Base-by-base conservation (phyloP, 1,284 basidiomycete genomes). In the Chiua sp. region DNA sequence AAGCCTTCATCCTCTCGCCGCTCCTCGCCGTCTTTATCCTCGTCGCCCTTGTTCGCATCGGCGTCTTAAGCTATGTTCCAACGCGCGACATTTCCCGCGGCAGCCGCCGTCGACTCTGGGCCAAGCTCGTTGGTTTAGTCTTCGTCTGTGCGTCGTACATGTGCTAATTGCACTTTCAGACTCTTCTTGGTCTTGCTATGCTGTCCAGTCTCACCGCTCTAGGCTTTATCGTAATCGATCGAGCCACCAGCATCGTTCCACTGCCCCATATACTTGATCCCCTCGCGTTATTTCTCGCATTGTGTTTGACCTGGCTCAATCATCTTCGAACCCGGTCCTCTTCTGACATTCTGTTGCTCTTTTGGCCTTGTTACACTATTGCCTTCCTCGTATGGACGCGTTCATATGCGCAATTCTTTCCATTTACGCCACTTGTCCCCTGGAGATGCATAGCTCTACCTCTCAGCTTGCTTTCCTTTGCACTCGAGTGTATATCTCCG, bases 271-370 rank as follows among this genome's bases (percentile, higher is more conserved):
- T 84, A 32, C 75, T 92, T n/a, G 85, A 91, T 64, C 76, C 84
- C 1, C 58, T 88, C 1, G 81, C 84, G 0, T 73, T 88, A 4
- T 51, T 79, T 28, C 69, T 80, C 13, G 76, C 83, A 20, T 70
- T 80, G 5, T 60, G 75, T n/a, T 71, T 92, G 46, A 86, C 85
- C 2, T 82, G 81, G 64, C 72, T 85, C 62, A 95, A 94, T 69
- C 94, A 98, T 74, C 86, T 85, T 46, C 87, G 90, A n/a, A 85
- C 88, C 1, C 85, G 88, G 18, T 83, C 85, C 12, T 92, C 95
- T 0, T 96, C 94, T 0, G 84, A 91, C 1, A 74, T 88, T 26
- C 77, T 96, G 32, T 83, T 98, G 26, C 76, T 97, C 54, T 96
- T 94, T 76, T 97, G 93, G 90, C 92, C 95, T 0, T 55, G 83